A percentile compares a stretch with the other conserved stretches of the same genome.
phyloP scores from a whole-genome alignment of 2,329 filamentous ascomycete genomes.

The Colletotrichum simmondsii region DNA sequence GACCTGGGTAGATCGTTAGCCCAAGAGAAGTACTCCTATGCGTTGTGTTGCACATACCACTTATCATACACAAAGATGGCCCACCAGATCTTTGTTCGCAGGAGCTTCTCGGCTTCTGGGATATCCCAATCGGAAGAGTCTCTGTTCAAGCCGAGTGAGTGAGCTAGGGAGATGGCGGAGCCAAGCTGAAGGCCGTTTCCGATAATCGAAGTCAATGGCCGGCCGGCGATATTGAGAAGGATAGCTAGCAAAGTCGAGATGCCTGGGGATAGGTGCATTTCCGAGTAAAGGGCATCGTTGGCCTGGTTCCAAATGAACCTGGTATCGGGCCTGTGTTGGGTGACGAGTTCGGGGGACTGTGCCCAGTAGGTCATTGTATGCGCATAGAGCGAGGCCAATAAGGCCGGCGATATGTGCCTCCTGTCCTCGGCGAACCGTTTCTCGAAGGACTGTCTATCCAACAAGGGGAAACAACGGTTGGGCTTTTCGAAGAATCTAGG shows the following conservation, averaged over 20 bases:
- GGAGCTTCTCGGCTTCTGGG: slow-evolving; percentile 58
- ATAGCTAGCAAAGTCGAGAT: slow-evolving; percentile 68
- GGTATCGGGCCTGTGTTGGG: slow-evolving; percentile 63
- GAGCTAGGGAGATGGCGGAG: slow-evolving; percentile 61
- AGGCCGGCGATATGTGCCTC: slow-evolving; percentile 63
- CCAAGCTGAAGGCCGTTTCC: slow-evolving; percentile 65
- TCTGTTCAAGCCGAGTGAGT: slow-evolving; percentile 65
- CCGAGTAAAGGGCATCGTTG: slow-evolving; percentile 68
- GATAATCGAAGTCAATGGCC: slow-evolving; percentile 69
- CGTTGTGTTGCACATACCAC: slow-evolving; percentile 51
- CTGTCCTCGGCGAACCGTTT: slow-evolving; percentile 56
- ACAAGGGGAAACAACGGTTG: slow-evolving; percentile 70
- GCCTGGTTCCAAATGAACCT: slow-evolving; percentile 73
- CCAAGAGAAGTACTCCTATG: neutral
- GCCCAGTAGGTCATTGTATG: slow-evolving; percentile 69
- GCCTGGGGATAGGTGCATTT: slow-evolving; percentile 68
- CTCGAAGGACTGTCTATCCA: slow-evolving; percentile 66
- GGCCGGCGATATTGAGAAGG: slow-evolving; percentile 68
- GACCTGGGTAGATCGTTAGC: slow-evolving; percentile 47
- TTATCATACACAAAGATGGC: slow-evolving; percentile 63
- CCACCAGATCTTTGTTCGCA: slow-evolving; percentile 68
- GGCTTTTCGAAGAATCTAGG: slow-evolving; percentile 64
- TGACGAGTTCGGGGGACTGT: slow-evolving; percentile 53
- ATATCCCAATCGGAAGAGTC: slow-evolving; percentile 64
- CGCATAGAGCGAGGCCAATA: slow-evolving; percentile 68